Evolutionary conservation across 164 flowering plant species (phyloP), one percentile per base, ranked within the genome.

Genomic region (Magnolia kwangsiensis): DNA sequence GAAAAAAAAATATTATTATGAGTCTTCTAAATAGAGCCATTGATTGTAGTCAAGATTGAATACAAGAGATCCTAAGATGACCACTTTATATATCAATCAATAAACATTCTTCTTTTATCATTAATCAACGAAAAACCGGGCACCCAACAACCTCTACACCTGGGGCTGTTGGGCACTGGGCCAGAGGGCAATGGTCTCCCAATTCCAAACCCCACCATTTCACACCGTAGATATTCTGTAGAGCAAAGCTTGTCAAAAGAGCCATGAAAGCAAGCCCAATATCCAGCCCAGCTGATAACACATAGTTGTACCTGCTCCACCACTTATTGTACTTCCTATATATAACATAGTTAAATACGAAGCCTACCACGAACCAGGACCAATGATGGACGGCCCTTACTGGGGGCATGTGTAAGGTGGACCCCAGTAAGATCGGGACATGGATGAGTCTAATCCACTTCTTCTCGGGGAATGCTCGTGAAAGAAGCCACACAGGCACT

Each of bases 261-360:
- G 85, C 91, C 98, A 95, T 93, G 84, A 93, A 89, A 63, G 98
- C 98, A 65, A 93, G 88, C 75, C 97, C 97, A 27, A 96, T 96
- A 82, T 92, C 98, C 64, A 93, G 73, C 21, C 96, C 99, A 49
- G 92, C 99, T 50, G 99, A 95, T 20, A 93, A 89, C 72, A 92
- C 81, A 71, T 93, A 95, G 67, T 92, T 93, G 79, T 93, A 93
- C 83, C 90, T 87, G 74, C 91, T 92, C 98, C 98, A 95, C 98
- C 97, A 93, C 51, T 77, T 66, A 81, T 95, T 95, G 67, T 88
- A 74, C 79, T 95, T 93, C 4, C 90, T 86, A 82, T 88, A 95
- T 24, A 93, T 68, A 71, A 92, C 89, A 72, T 85, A 92, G 77
- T 95, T 95, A 90, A 95, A 93, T 3, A 80, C 50, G 2, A 91